phyloP scores from a whole-genome alignment of 202 grass and related monocot genomes.

The Carex arenaria region DNA sequence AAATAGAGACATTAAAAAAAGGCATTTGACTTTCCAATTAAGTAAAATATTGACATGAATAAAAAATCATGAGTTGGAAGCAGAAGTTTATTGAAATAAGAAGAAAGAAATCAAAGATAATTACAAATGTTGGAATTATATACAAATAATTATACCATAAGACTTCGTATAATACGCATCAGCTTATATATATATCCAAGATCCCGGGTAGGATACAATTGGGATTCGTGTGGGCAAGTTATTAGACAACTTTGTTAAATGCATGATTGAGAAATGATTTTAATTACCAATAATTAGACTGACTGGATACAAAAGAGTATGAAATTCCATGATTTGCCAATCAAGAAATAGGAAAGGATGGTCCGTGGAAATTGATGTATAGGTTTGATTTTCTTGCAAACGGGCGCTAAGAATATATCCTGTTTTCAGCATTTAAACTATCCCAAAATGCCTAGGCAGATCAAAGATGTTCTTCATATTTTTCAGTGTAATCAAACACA shows the following conservation, averaged over 20 bases:
- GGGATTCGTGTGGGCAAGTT: background rate
- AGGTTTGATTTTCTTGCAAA: background rate
- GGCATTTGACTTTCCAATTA: slow-evolving; percentile 14
- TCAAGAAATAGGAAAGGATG: background rate
- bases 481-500: background rate
- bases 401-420: background rate
- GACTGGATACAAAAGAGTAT: slow-evolving; percentile 10
- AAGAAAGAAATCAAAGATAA: background rate
- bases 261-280: background rate
- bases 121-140: slow-evolving; percentile 1
- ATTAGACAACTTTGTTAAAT: background rate
- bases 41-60: slow-evolving; percentile 8
- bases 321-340: slow-evolving; percentile 22
- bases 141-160: background rate
- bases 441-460: background rate
- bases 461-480: background rate
- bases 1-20: background rate
- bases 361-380: background rate
- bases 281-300: slow-evolving; percentile 10
- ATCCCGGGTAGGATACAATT: background rate
- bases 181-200: background rate
- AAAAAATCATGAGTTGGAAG: slow-evolving; percentile 10
- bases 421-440: background rate
- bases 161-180: background rate
- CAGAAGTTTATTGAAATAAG: background rate